Conservation (phyloP, 257 asterid species). For the Solanum tarijense region DNA sequence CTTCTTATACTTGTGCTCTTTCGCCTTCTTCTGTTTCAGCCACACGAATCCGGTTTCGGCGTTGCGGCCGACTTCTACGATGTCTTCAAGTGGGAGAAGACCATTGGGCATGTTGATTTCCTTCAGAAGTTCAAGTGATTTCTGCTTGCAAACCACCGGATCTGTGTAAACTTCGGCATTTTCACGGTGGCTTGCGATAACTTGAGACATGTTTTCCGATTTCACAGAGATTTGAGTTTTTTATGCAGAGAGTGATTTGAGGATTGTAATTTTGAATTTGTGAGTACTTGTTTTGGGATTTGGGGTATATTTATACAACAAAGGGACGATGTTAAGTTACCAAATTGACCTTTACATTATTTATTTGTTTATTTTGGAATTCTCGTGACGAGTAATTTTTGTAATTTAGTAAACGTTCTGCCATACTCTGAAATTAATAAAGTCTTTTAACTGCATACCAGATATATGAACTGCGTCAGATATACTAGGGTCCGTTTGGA, state of each 20-base stretch:
- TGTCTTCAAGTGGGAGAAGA: slow-evolving; percentile 59
- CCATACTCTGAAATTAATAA: neutral
- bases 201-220: neutral
- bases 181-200: slow-evolving; percentile 38
- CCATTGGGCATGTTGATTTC: slow-evolving; percentile 58
- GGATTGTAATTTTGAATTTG: neutral
- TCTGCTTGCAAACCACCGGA: slow-evolving; percentile 42
- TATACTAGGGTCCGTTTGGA: too few species aligned
- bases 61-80: slow-evolving; percentile 56
- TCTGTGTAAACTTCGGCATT: slow-evolving; percentile 58
- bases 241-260: neutral
- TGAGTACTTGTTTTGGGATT: neutral
- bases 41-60: slow-evolving; percentile 53
- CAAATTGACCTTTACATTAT: neutral
- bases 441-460: neutral
- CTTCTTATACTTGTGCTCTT: slow-evolving; percentile 40
- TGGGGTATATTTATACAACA: neutral
- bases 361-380: neutral
- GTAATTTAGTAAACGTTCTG: neutral
- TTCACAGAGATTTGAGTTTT: neutral
- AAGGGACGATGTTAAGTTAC: neutral
- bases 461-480: too few species aligned
- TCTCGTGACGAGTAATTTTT: neutral
- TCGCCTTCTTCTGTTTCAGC: slow-evolving; percentile 58
- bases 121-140: slow-evolving; percentile 45